Evolutionary conservation across 225 moss, liverwort and hornwort species (phyloP).

Genomic region (Straminergon stramineum): DNA sequence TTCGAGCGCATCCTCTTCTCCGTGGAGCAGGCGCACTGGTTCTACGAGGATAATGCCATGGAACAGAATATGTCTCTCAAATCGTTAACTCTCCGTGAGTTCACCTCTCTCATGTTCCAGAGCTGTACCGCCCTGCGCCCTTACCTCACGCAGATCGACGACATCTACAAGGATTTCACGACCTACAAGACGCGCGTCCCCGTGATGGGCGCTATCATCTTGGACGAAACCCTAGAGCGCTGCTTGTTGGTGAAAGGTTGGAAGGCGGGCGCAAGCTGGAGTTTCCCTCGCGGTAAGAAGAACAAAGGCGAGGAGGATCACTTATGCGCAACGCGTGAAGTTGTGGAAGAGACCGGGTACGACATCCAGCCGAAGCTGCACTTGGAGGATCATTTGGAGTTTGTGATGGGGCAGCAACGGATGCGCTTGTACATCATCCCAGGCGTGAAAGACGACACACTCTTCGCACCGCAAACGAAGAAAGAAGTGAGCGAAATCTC

Average conservation of each 20-base stretch:
- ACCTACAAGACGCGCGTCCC: constrained; percentile 96
- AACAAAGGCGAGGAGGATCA: constrained; percentile 90
- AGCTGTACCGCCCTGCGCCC: constrained; percentile 83
- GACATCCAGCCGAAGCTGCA: constrained; percentile 40
- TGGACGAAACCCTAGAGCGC: constrained; percentile 87
- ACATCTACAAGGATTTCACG: constrained; percentile 97
- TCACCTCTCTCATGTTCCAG: constrained; percentile 92
- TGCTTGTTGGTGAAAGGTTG: constrained; percentile 95
- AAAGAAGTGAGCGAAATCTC: constrained; percentile 99
- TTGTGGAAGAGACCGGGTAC: constrained; percentile 81
- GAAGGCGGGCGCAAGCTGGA: constrained; percentile 99
- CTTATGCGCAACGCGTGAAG: constrained; percentile 70
- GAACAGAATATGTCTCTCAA: constrained; percentile 79
- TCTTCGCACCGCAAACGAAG: constrained; percentile 82
- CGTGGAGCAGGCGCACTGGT: constrained; percentile 99
- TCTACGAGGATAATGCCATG: constrained; percentile 96
- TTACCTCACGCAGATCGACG: constrained; percentile 80
- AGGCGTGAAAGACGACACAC: constrained; percentile 67
- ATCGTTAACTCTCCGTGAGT: constrained; percentile 72
- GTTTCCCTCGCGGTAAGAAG: constrained; percentile 97
- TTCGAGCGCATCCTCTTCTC: constrained; percentile 92
- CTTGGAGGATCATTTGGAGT: constrained; percentile 65
- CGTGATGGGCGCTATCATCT: constrained; percentile 84
- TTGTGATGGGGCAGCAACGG: constrained; percentile 73
- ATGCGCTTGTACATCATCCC: constrained; percentile 89